Evolutionary conservation across 2,329 filamentous ascomycete genomes (phyloP), one percentile per base, ranked within the genome.

Genomic region (Pezicula carpinea): DNA sequence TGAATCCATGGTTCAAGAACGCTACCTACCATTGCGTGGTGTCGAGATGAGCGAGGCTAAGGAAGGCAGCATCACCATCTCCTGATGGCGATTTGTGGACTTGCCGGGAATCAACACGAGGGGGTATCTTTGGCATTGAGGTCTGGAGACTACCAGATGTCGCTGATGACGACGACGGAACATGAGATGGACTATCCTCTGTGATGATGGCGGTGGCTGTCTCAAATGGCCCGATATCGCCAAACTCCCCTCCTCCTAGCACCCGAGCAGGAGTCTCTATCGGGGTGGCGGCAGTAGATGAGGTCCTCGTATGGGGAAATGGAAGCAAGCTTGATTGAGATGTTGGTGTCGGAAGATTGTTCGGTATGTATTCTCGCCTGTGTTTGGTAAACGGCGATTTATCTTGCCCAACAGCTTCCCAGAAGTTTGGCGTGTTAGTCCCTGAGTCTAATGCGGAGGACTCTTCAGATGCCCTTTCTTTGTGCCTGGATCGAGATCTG

Each of bases 181-280:
- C 26, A 29, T 29, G 26, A 8, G 38, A 19, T 8, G 38, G 38
- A 22, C 18, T 19, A 8, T 19, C 22, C 22, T 40, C 38, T 5
- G 38, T 22, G n/a, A 40, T 40, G 19, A 40, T 40, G 6, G 38
- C 38, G 6, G 38, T 40, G 22, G 22, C 38, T 3, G 38, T 40
- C 22, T 40, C 38, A n/a, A 40, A 40, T 23, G 38, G 38, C 11
- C 38, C 38, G 15, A 40, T 40, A 40, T 40, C 38, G 8, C 38
- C 38, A 22, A 40, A 40, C 26, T 40, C 38, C 14, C 38, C 38
- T 40, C 17, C 38, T 6, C 26, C 26, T 10, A 22, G 13, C 38
- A 40, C n/a, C 11, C n/a, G 38, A 11, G n/a, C 22, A 5, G 38
- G 22, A 10, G 38, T 11, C n/a, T 40, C 22, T 8, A 22, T 15